Percentiles rank a stretch among this genome's conserved stretches.
Evolutionary conservation across 345 rosid species (phyloP).

Genomic region (Hirschfeldia incana): DNA sequence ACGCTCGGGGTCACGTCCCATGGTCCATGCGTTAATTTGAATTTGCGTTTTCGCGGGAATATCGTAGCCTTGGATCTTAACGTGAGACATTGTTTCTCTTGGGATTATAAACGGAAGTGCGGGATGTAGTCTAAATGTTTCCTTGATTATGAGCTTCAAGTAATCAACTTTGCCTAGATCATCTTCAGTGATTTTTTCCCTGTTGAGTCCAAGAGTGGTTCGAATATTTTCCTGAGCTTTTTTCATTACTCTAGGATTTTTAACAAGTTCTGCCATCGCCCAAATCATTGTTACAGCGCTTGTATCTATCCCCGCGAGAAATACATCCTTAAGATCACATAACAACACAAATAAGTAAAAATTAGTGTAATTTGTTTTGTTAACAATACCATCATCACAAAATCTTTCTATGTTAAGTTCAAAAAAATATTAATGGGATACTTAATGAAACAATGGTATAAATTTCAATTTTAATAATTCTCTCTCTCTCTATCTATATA

Average conservation of each 20-base stretch:
- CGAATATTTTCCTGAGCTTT: slow-evolving; percentile 54
- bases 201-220: slow-evolving; percentile 42
- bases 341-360: not conserved
- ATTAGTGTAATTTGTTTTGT: not conserved
- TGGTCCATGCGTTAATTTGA: slow-evolving; percentile 49
- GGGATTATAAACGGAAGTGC: slow-evolving; percentile 41
- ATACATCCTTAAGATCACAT: slow-evolving; percentile 40
- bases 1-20: slow-evolving; percentile 47
- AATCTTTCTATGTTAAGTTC: not conserved
- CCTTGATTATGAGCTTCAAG: slow-evolving; percentile 56
- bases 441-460: no score
- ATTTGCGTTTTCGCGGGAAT: slow-evolving; percentile 47
- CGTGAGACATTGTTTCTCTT: slow-evolving; percentile 46
- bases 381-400: not conserved
- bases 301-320: slow-evolving; percentile 62
- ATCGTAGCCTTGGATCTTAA: slow-evolving; percentile 46
- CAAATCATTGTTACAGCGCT: slow-evolving; percentile 54
- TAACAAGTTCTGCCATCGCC: slow-evolving; percentile 64
- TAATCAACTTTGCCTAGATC: slow-evolving; percentile 60
- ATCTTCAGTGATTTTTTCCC: slow-evolving; percentile 45
- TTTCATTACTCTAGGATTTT: slow-evolving; percentile 55
- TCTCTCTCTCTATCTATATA: no score
- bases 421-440: not conserved
- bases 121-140: slow-evolving; percentile 70
- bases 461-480: no score